phyloP scores from a whole-genome alignment of 2,329 filamentous ascomycete genomes.

The Diplodia corticola region DNA sequence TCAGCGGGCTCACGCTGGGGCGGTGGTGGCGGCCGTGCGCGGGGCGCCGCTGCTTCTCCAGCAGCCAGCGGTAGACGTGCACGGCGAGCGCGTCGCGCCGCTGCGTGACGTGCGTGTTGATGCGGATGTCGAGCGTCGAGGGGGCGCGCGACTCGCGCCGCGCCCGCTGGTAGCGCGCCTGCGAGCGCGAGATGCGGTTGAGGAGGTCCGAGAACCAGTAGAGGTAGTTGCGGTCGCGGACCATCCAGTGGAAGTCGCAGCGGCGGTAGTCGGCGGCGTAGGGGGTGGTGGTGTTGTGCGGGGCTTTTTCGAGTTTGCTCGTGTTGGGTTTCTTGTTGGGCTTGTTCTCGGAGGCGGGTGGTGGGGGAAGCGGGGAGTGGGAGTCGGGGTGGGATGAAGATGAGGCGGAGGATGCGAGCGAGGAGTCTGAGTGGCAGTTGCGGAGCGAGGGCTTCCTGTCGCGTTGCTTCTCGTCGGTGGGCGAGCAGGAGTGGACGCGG shows the following conservation, averaged over 20 bases:
- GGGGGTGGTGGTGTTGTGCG: constrained; percentile 24
- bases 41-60: constrained; percentile 57
- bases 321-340: too few species aligned
- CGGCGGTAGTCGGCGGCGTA: constrained; percentile 47
- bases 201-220: constrained; percentile 60
- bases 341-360: too few species aligned
- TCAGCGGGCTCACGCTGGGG: constrained; percentile 51
- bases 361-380: too few species aligned
- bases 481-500: neutral
- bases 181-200: constrained; percentile 45
- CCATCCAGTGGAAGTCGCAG: constrained; percentile 63
- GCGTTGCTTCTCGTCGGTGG: constrained; percentile 41
- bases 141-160: constrained; percentile 29
- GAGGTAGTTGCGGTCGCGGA: constrained; percentile 57
- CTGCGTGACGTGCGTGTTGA: constrained; percentile 59
- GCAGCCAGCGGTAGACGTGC: constrained; percentile 58
- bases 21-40: constrained; percentile 47
- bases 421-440: constrained; percentile 24
- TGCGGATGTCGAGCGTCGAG: constrained; percentile 51
- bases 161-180: constrained; percentile 30
- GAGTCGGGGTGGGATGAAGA: too few species aligned
- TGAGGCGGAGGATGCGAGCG: neutral
- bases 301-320: too few species aligned
- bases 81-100: constrained; percentile 55
- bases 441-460: constrained; percentile 30